Evolutionary conservation across 129 eudicot species (phyloP).

Genomic region (Ambrosia artemisiifolia): DNA sequence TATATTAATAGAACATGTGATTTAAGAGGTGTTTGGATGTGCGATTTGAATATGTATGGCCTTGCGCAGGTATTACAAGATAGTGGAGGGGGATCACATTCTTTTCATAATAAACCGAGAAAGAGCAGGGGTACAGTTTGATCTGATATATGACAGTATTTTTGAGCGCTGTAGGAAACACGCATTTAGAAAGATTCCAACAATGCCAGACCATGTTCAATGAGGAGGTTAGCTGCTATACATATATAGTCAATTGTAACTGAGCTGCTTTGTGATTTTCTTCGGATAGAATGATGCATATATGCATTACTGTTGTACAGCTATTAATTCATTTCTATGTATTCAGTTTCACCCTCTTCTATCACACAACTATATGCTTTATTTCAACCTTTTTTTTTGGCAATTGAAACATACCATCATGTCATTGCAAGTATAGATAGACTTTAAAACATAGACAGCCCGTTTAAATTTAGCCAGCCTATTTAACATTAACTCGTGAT

Average conservation of each 20-base stretch:
- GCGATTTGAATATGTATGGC: neutral
- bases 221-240: conserved; percentile 29
- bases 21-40: neutral
- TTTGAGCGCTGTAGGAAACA: conserved; percentile 95
- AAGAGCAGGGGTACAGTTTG: conserved; percentile 95
- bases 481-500: neutral
- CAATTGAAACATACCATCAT: neutral
- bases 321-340: conserved; percentile 19
- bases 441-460: neutral
- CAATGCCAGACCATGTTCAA: conserved; percentile 60
- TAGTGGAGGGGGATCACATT: conserved; percentile 89
- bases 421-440: neutral
- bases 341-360: conserved; percentile 14
- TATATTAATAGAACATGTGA: neutral
- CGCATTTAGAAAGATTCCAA: conserved; percentile 71
- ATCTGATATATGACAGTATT: conserved; percentile 87
- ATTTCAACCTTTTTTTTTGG: neutral
- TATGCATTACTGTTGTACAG: conserved; percentile 28
- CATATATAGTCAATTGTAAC: conserved; percentile 1
- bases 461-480: too few relatives aligned
- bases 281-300: conserved; percentile 27
- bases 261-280: neutral
- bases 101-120: conserved; percentile 86
- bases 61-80: conserved; percentile 84
- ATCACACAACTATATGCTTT: conserved; percentile 16